phyloP scores from a whole-genome alignment of 108 stramenopile genomes.

The Conticribra weissflogii region DNA sequence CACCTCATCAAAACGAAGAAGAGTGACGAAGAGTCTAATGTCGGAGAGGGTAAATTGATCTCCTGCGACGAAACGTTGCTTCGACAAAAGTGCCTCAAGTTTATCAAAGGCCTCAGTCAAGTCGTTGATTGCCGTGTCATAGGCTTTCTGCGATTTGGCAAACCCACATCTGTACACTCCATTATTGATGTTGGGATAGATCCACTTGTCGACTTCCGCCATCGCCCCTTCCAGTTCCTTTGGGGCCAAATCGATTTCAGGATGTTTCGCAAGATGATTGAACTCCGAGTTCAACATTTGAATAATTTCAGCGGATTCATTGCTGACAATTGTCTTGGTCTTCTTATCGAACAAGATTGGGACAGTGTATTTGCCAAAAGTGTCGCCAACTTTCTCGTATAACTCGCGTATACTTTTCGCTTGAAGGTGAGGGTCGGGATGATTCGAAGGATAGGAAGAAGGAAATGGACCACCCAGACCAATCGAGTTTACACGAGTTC shows the following conservation, averaged over 20 bases:
- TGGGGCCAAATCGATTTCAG: constrained; percentile 90
- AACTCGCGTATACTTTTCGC: constrained; percentile 77
- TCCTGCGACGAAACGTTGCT: constrained; percentile 81
- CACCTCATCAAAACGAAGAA: constrained; percentile 94
- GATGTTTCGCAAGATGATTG: constrained; percentile 72
- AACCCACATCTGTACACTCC: constrained; percentile 98
- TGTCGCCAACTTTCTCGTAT: constrained; percentile 81
- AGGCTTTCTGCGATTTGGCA: constrained; percentile 91
- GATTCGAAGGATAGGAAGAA: constrained; percentile 66
- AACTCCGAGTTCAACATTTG: constrained; percentile 96
- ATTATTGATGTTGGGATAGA: constrained; percentile 93
- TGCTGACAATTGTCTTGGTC: constrained; percentile 93
- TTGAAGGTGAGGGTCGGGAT: constrained; percentile 71
- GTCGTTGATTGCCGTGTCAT: constrained; percentile 89
- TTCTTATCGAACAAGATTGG: constrained; percentile 97
- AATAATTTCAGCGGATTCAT: constrained; percentile 97
- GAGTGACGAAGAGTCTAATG: constrained; percentile 92
- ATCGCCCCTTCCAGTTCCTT: constrained; percentile 72
- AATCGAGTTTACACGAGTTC: constrained; percentile 65
- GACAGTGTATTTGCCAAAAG: constrained; percentile 91
- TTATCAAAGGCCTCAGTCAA: constrained; percentile 90
- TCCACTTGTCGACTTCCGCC: constrained; percentile 88
- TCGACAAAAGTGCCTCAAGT: constrained; percentile 75
- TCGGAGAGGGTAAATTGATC: constrained; percentile 93
- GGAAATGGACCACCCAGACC: constrained; percentile 83